A percentile compares a stretch with the other conserved stretches of the same genome.
Conservation (phyloP, 805 yeast species). For the Ogataea methylovora region DNA sequence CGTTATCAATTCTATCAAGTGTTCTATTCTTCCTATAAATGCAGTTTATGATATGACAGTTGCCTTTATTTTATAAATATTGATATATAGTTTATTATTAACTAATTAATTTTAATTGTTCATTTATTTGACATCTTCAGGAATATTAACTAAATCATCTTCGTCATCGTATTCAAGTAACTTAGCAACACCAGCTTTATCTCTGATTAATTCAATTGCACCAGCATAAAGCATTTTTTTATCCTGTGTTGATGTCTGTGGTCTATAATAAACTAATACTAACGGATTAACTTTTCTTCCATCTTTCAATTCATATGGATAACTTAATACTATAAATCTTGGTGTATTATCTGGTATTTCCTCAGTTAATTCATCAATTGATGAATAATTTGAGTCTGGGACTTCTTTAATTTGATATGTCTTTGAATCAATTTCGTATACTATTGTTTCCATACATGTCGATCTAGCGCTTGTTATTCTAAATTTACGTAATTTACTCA, state of each 20-base stretch:
- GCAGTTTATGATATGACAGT: slow-evolving; percentile 2
- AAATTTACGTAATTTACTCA: slow-evolving; percentile 56
- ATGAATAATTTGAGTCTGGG: slow-evolving; percentile 28
- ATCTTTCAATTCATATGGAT: slow-evolving; percentile 62
- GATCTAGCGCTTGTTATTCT: slow-evolving; percentile 66
- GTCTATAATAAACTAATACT: slow-evolving; percentile 81
- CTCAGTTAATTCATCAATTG: slow-evolving; percentile 59
- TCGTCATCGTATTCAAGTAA: slow-evolving; percentile 57
- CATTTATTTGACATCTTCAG: not conserved
- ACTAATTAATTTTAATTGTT: not conserved
- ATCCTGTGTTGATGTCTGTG: slow-evolving; percentile 78
- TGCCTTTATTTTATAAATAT: too few species aligned
- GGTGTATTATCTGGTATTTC: slow-evolving; percentile 80
- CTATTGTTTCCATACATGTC: slow-evolving; percentile 49
- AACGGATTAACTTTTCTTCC: slow-evolving; percentile 71
- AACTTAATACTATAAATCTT: slow-evolving; percentile 65
- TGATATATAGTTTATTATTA: too few species aligned
- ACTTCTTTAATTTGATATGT: slow-evolving; percentile 47
- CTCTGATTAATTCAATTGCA: slow-evolving; percentile 73
- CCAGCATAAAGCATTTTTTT: slow-evolving; percentile 87
- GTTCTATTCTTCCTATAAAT: too few species aligned
- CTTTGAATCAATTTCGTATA: slow-evolving; percentile 51
- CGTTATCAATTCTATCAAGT: too few species aligned
- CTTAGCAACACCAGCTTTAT: slow-evolving; percentile 67
- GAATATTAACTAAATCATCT: slow-evolving; percentile 54